Base-by-base conservation (phyloP, 495 filamentous ascomycete genomes). In the Tirmania nivea region DNA sequence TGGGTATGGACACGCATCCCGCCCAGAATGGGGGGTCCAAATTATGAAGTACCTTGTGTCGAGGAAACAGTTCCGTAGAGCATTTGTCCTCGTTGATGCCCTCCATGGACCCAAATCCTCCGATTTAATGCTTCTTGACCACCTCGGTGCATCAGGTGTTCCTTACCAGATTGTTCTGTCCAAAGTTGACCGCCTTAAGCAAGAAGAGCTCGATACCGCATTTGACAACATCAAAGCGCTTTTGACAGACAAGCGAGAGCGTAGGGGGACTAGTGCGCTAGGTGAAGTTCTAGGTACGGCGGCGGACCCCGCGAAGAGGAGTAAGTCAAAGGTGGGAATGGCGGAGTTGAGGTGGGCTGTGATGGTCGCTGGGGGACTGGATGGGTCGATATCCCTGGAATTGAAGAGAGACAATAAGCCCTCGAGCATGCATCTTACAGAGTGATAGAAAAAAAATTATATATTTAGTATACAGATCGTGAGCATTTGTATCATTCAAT, bases 1-100 rank as follows among this genome's bases (percentile, higher is more conserved):
- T 8, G 92, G 90, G 1, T 97, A 97, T 62, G 90, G 92, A 5
- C 72, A 81, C 52, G 82, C 77, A 6, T 84, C 81, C 61, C 69
- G 76, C 48, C 65, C 72, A 42, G 81, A 80, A 57, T 95, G 89
- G 89, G 90, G 90, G 2, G 67, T 68, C 56, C 80, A 95, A 68
- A 87, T 93, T 57, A 72, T 83, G 67, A 86, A 92, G 66, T 95
- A 92, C 70, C 63, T 95, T 31, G 68, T 70, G 35, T 70, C 73
- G 48, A 72, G 88, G 54, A 78, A 72, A 59, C 78, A 87, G 76
- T 75, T 95, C 35, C 76, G 78, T 49, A 75, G 85, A n/a, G 80
- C 79, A 2, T 89, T 93, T 57, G 61, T 97, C 48, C 73, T 97
- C 31, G 72, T 97, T 5, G 87, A 94, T 66, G 74, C 81, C 14